phyloP scores from a whole-genome alignment of 805 yeast genomes.

The Lachancea cidri region DNA sequence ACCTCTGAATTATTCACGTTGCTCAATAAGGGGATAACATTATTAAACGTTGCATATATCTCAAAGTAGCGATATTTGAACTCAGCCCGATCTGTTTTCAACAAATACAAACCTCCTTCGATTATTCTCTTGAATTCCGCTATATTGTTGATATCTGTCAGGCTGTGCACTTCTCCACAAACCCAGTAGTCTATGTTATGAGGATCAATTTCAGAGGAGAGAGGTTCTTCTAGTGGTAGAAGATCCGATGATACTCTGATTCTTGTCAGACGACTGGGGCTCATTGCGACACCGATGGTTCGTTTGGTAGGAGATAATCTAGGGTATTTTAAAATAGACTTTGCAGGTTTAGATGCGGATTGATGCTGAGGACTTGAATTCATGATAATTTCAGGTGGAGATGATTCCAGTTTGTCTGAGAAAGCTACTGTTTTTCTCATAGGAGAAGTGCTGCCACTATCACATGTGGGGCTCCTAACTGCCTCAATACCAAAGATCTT shows the following conservation, averaged over 20 bases:
- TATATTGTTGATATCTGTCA: slow-evolving; percentile 16
- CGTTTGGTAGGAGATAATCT: slow-evolving; percentile 1
- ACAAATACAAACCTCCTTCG: slow-evolving; percentile 23
- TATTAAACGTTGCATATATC: slow-evolving; percentile 31
- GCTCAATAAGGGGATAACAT: slow-evolving; percentile 18
- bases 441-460: slow-evolving; percentile 16
- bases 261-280: slow-evolving; percentile 2
- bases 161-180: slow-evolving; percentile 26
- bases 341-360: slow-evolving; percentile 16
- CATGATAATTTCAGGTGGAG: slow-evolving; percentile 16
- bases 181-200: slow-evolving; percentile 21
- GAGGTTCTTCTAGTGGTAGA: neutral
- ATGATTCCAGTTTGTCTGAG: slow-evolving; percentile 27
- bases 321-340: slow-evolving; percentile 22
- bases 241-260: neutral
- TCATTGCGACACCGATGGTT: neutral
- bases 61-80: slow-evolving; percentile 20
- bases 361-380: slow-evolving; percentile 20
- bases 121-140: slow-evolving; percentile 21
- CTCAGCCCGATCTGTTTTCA: slow-evolving; percentile 8
- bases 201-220: neutral
- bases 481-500: neutral
- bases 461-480: neutral
- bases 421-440: slow-evolving; percentile 26
- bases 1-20: slow-evolving; percentile 8